A percentile compares a stretch with the other conserved stretches of the same genome.
phyloP scores from a whole-genome alignment of 225 moss, liverwort and hornwort species.

The Ulota crispa region DNA sequence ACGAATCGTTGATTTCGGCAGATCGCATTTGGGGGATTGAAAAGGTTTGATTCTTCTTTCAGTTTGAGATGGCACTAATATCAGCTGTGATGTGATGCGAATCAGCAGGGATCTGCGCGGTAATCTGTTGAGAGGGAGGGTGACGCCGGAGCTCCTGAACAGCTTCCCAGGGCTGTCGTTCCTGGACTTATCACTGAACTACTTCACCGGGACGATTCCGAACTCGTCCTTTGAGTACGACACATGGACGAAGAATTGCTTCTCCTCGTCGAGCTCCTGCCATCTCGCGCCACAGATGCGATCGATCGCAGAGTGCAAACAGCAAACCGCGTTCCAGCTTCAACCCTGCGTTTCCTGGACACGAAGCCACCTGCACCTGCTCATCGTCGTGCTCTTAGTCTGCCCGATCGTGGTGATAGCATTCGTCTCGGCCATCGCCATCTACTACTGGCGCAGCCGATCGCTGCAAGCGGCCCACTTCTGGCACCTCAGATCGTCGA shows the following conservation, averaged over 20 bases:
- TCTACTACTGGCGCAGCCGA: conserved; percentile 50
- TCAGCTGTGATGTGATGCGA: neutral
- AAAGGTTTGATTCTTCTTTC: neutral
- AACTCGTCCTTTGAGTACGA: conserved; percentile 26
- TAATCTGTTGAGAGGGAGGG: conserved; percentile 51
- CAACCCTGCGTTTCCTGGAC: conserved; percentile 55
- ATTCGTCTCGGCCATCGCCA: conserved; percentile 32
- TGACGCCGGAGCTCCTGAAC: conserved; percentile 45
- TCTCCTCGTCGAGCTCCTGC: conserved; percentile 49
- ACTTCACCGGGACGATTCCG: conserved; percentile 57
- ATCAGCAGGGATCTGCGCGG: conserved; percentile 59
- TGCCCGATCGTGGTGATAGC: conserved; percentile 40
- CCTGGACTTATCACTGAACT: conserved; percentile 57
- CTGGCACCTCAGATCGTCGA: conserved; percentile 58
- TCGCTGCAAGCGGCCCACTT: conserved; percentile 45
- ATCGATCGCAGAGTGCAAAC: conserved; percentile 34
- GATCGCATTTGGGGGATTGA: neutral
- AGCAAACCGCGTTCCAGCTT: conserved; percentile 39
- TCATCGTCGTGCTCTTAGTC: conserved; percentile 39
- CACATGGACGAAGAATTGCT: conserved; percentile 57
- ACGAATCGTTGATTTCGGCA: conserved; percentile 4
- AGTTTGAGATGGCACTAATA: neutral
- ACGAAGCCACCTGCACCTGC: conserved; percentile 37
- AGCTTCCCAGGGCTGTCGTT: conserved; percentile 44
- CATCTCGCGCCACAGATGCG: conserved; percentile 57